A percentile compares a stretch with the other conserved stretches of the same genome.
phyloP scores from a whole-genome alignment of 2,329 filamentous ascomycete species.

The Phaeosphaeria sp. region DNA sequence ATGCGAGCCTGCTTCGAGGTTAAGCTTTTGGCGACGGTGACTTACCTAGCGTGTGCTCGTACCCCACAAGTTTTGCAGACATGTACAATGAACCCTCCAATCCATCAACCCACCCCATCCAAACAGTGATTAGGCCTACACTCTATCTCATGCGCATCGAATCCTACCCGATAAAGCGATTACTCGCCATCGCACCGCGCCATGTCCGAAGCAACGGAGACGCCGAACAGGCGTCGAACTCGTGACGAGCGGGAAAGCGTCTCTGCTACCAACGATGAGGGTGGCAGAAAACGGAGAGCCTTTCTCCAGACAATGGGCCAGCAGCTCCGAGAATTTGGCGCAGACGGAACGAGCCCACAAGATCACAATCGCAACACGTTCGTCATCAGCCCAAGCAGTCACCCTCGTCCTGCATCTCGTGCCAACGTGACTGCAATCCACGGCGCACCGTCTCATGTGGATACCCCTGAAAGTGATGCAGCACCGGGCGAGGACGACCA shows the following conservation, averaged over 20 bases:
- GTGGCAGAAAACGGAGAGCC: slow-evolving; percentile 24
- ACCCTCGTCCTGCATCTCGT: slow-evolving; percentile 8
- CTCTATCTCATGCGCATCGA: neutral
- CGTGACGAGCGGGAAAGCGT: slow-evolving; percentile 10
- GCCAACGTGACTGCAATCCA: neutral
- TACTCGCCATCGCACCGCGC: neutral
- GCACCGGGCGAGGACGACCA: slow-evolving; percentile 30
- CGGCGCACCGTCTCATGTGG: slow-evolving; percentile 1
- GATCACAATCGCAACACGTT: slow-evolving; percentile 24
- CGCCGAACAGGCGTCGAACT: slow-evolving; percentile 25
- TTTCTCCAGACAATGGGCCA: slow-evolving; percentile 36
- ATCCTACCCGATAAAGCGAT: neutral
- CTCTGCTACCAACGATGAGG: slow-evolving; percentile 3
- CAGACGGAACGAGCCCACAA: slow-evolving; percentile 27
- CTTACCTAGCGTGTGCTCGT: neutral
- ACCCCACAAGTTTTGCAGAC: neutral
- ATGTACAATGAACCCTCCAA: neutral
- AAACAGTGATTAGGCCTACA: neutral
- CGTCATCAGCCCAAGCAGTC: slow-evolving; percentile 12
- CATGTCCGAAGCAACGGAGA: slow-evolving; percentile 22
- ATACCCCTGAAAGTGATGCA: slow-evolving; percentile 25
- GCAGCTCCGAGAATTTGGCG: slow-evolving; percentile 33
- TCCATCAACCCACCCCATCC: neutral
- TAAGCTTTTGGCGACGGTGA: neutral
- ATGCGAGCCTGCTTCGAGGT: neutral